phyloP scores from a whole-genome alignment of 805 yeast species.

The Tetrapisispora pingtungensis region DNA sequence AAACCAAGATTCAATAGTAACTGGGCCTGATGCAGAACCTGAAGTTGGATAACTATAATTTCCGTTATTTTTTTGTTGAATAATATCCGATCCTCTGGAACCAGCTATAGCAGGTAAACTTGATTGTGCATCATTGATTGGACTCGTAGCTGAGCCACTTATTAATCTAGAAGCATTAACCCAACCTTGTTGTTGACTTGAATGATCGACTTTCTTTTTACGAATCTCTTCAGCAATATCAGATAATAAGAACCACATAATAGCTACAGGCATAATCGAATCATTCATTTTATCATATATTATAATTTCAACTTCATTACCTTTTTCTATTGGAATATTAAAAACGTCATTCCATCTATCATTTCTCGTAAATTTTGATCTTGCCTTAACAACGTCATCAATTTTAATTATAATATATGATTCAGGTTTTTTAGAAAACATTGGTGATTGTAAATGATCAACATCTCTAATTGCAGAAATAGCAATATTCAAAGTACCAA shows the following conservation, averaged over 20 bases:
- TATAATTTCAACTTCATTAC: slow-evolving; percentile 82
- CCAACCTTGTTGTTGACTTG: slow-evolving; percentile 73
- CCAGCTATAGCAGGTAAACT: neutral
- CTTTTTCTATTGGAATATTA: slow-evolving; percentile 72
- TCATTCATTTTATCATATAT: slow-evolving; percentile 72
- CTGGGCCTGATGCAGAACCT: neutral
- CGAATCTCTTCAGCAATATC: slow-evolving; percentile 94
- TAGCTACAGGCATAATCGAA: slow-evolving; percentile 73
- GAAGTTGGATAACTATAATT: neutral
- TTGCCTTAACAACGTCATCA: slow-evolving; percentile 78
- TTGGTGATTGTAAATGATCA: slow-evolving; percentile 82
- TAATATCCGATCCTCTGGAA: neutral
- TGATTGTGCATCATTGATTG: neutral
- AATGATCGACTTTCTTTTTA: slow-evolving; percentile 72
- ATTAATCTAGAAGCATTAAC: slow-evolving; percentile 51
- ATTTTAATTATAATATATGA: slow-evolving; percentile 67
- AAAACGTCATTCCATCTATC: slow-evolving; percentile 81
- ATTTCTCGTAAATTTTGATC: slow-evolving; percentile 61
- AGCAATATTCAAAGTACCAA: slow-evolving; percentile 70
- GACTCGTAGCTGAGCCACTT: slow-evolving; percentile 1
- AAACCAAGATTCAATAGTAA: slow-evolving; percentile 59
- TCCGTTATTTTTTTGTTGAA: neutral
- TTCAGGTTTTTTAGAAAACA: slow-evolving; percentile 71
- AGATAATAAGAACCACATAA: slow-evolving; percentile 81
- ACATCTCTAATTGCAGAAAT: slow-evolving; percentile 75